Conservation (phyloP, 2,329 filamentous ascomycete species). For the Aspergillus felis region DNA sequence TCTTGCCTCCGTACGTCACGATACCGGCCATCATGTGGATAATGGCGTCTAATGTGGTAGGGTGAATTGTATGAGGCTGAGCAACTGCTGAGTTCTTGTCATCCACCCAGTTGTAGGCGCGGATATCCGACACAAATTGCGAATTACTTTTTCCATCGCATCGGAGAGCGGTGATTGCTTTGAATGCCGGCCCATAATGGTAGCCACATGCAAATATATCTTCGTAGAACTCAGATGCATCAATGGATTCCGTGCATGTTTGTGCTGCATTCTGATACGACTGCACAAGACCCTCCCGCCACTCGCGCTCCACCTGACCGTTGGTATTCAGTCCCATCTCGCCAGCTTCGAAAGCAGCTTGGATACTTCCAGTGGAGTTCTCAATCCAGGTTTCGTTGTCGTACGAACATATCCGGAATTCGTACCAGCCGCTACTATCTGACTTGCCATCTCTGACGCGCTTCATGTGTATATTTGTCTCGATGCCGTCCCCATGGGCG, state of each 20-base stretch:
- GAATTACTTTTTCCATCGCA: not conserved
- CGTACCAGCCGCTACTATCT: not conserved
- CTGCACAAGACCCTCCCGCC: not conserved
- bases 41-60: conserved; percentile 5
- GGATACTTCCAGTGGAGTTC: not conserved
- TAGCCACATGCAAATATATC: not conserved
- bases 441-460: not conserved
- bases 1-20: not conserved
- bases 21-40: conserved; percentile 7
- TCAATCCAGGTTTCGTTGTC: conserved; percentile 4
- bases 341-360: not conserved
- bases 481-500: not conserved
- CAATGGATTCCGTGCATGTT: not conserved
- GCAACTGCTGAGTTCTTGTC: not conserved
- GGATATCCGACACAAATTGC: not conserved
- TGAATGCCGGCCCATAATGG: conserved; percentile 3
- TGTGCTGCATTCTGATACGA: not conserved
- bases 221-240: not conserved
- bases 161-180: not conserved
- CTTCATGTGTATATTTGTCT: not conserved
- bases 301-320: conserved; percentile 1
- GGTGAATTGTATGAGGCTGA: conserved; percentile 6
- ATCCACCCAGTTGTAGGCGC: not conserved
- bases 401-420: conserved; percentile 5
- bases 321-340: not conserved